Percentiles rank a stretch among this genome's conserved stretches.
phyloP scores from a whole-genome alignment of 1,139 yeast species.

The Candida glucosophila region DNA sequence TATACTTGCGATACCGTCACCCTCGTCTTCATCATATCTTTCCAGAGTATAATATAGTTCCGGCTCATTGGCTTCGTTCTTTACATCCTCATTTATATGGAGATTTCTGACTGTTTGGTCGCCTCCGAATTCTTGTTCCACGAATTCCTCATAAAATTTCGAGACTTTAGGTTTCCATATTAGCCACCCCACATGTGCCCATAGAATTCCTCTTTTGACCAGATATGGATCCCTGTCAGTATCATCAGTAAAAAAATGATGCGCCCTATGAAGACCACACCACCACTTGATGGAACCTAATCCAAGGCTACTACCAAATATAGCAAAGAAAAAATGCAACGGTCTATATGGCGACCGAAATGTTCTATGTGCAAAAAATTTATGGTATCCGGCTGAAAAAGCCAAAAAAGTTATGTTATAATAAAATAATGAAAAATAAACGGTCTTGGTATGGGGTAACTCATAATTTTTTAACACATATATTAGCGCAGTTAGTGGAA shows the following conservation, averaged over 20 bases:
- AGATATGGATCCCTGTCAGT: slow-evolving; percentile 64
- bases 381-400: slow-evolving; percentile 38
- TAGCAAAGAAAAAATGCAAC: slow-evolving; percentile 36
- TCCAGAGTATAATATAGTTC: slow-evolving; percentile 21
- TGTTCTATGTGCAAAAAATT: slow-evolving; percentile 48
- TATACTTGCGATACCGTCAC: slow-evolving; percentile 30
- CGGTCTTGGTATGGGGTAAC: slow-evolving; percentile 17
- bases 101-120: slow-evolving; percentile 13
- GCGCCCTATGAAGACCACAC: slow-evolving; percentile 62
- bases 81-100: slow-evolving; percentile 1
- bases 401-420: slow-evolving; percentile 31
- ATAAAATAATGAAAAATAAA: slow-evolving; percentile 25
- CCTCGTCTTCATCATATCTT: slow-evolving; percentile 11
- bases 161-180: slow-evolving; percentile 40
- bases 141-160: slow-evolving; percentile 25
- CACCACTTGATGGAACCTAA: slow-evolving; percentile 55
- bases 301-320: slow-evolving; percentile 54
- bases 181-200: slow-evolving; percentile 63
- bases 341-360: slow-evolving; percentile 28
- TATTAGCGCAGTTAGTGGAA: slow-evolving; percentile 19
- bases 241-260: slow-evolving; percentile 57
- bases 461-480: too few species aligned
- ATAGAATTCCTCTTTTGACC: slow-evolving; percentile 47
- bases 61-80: slow-evolving; percentile 4
- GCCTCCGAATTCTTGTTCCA: slow-evolving; percentile 35